Evolutionary conservation across 257 asterid genomes (phyloP).

Genomic region (Solanum microdontum): DNA sequence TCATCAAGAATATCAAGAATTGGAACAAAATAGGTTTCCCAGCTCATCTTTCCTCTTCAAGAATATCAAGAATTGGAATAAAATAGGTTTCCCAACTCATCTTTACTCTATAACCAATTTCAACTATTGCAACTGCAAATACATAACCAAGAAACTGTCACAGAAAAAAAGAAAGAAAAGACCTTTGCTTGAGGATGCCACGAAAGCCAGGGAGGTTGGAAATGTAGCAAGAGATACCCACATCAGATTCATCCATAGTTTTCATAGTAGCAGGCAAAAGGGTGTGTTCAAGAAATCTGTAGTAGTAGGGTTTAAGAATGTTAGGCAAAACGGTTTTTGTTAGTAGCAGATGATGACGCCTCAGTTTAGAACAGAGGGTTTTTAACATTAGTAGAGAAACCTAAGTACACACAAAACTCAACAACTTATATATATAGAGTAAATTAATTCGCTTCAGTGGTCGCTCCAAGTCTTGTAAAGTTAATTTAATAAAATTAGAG

Average conservation of each 20-base stretch:
- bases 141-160: background rate
- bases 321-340: background rate
- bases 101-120: background rate
- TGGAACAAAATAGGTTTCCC: no score
- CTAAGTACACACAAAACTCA: background rate
- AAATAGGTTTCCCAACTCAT: background rate
- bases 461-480: no score
- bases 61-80: no score
- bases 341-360: background rate
- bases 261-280: background rate
- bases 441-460: no score
- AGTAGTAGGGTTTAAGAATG: constrained; percentile 10
- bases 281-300: background rate
- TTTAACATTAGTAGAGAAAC: background rate
- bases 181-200: constrained; percentile 92
- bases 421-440: background rate
- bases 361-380: background rate
- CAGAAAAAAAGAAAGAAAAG: background rate
- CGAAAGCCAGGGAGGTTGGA: constrained; percentile 76
- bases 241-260: constrained; percentile 54
- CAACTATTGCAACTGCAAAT: background rate
- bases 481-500: no score
- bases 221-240: constrained; percentile 74
- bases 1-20: background rate
- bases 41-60: no score